Base-by-base conservation (phyloP, 768 basidiomycete species). In the Cystofilobasidium macerans region DNA sequence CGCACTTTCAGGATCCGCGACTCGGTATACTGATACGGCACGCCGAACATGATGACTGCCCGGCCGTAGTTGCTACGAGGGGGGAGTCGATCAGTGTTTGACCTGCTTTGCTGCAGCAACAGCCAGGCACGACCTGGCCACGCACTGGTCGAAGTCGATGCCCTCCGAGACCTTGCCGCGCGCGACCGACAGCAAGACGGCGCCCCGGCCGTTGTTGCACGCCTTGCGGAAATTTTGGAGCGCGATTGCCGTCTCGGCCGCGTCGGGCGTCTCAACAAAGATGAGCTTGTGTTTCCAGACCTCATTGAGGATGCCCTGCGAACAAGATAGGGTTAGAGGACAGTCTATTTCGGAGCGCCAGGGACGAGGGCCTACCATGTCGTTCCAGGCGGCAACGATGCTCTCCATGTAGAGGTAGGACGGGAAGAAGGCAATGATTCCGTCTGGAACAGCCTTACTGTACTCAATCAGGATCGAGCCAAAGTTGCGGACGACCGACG, bases 331-430 rank as follows among this genome's bases (percentile, higher is more conserved):
- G n/a, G n/a, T n/a, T n/a, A n/a, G n/a, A n/a, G n/a, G n/a, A n/a
- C n/a, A n/a, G n/a, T n/a, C n/a, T n/a, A n/a, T n/a, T n/a, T n/a
- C n/a, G n/a, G n/a, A n/a, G n/a, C n/a, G n/a, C n/a, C n/a, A n/a
- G n/a, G n/a, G n/a, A n/a, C n/a, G 43, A 45, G 5, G 54, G 78
- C 86, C 61, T 75, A 93, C 95, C 95, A 99, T 99, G 76, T 99
- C 95, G 73, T 98, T 97, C 95, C 95, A 99, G n/a, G 95, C 95
- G 2, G 92, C 91, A 14, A 98, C 95, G 67, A 99, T 99, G 28
- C 89, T 92, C 77, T 99, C 95, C 95, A 99, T 99, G 76, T 99
- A 99, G 18, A 99, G 84, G 78, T 99, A 99, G 77, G 89, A 91
- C 24, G 95, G 95, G 78, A 99, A 99, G 81, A 99, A 99, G 5